phyloP scores from a whole-genome alignment of 169 alveolate genomes.

The Plasmodium knowlesi region DNA sequence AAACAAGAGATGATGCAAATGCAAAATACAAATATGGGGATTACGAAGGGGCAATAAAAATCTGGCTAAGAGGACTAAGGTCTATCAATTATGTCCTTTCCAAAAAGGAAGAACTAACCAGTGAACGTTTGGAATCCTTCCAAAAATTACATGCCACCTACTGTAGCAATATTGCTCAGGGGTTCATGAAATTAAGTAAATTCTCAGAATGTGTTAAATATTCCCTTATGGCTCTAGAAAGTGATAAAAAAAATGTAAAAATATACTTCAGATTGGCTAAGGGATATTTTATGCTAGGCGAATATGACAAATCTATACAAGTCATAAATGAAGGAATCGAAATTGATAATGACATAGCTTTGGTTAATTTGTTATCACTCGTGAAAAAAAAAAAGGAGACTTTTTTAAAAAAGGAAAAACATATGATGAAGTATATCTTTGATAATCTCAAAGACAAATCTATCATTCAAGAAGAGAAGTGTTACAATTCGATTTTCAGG shows the following conservation, averaged over 20 bases:
- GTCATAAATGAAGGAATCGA: slow-evolving; percentile 69
- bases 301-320: slow-evolving; percentile 52
- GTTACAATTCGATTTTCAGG: background rate
- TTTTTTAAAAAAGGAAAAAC: slow-evolving; percentile 65
- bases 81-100: slow-evolving; percentile 64
- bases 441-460: slow-evolving; percentile 52
- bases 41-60: slow-evolving; percentile 63
- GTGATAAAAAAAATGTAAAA: slow-evolving; percentile 53
- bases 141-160: slow-evolving; percentile 46
- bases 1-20: slow-evolving; percentile 70
- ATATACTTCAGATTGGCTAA: slow-evolving; percentile 63
- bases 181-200: slow-evolving; percentile 49
- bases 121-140: slow-evolving; percentile 27
- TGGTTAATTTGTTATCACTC: slow-evolving; percentile 49
- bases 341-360: slow-evolving; percentile 36
- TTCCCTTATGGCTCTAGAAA: slow-evolving; percentile 57
- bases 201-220: slow-evolving; percentile 72
- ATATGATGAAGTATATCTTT: slow-evolving; percentile 69
- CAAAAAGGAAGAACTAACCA: slow-evolving; percentile 55
- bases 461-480: slow-evolving; percentile 16
- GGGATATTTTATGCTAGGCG: slow-evolving; percentile 74
- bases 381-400: slow-evolving; percentile 45
- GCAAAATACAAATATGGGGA: slow-evolving; percentile 61
- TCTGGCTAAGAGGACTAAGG: slow-evolving; percentile 65
- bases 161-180: slow-evolving; percentile 74